phyloP scores from a whole-genome alignment of 306 rosid genomes.

The Vachellia pachyceras region DNA sequence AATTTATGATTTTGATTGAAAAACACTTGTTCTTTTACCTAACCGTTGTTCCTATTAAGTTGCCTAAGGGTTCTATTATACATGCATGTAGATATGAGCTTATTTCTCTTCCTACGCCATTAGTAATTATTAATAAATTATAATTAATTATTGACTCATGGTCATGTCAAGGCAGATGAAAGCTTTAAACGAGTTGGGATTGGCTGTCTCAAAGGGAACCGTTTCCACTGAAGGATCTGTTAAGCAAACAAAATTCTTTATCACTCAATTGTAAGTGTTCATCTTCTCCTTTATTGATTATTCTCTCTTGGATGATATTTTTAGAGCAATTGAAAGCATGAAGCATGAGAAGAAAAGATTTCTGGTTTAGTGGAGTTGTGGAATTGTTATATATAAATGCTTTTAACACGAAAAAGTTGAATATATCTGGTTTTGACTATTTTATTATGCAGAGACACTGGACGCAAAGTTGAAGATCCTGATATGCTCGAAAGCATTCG shows the following conservation, averaged over 20 bases:
- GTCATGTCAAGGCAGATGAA: slow-evolving; percentile 68
- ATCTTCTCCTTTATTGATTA: slow-evolving; percentile 12
- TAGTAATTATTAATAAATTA: background rate
- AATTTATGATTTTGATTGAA: slow-evolving; percentile 29
- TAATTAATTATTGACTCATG: slow-evolving; percentile 34
- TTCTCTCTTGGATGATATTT: slow-evolving; percentile 9
- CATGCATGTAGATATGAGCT: slow-evolving; percentile 12
- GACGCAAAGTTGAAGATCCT: slow-evolving; percentile 98
- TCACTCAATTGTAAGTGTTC: slow-evolving; percentile 72
- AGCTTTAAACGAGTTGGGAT: slow-evolving; percentile 85
- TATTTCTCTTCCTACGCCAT: slow-evolving; percentile 22
- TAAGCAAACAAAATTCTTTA: slow-evolving; percentile 75
- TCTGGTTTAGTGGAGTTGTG: background rate
- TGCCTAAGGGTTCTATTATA: background rate
- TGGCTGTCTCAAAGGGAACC: slow-evolving; percentile 90
- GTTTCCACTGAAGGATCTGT: slow-evolving; percentile 79
- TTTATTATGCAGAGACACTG: slow-evolving; percentile 66
- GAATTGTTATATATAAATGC: slow-evolving; percentile 3
- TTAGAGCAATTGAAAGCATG: slow-evolving; percentile 26
- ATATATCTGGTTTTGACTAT: slow-evolving; percentile 35
- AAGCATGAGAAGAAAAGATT: background rate
- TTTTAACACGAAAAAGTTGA: background rate
- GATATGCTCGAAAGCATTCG: slow-evolving; percentile 92
- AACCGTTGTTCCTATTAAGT: slow-evolving; percentile 14
- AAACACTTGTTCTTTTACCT: background rate